Base-by-base conservation (phyloP, 139 green algal genomes). In the Auxenochlorella pyrenoidosa region DNA sequence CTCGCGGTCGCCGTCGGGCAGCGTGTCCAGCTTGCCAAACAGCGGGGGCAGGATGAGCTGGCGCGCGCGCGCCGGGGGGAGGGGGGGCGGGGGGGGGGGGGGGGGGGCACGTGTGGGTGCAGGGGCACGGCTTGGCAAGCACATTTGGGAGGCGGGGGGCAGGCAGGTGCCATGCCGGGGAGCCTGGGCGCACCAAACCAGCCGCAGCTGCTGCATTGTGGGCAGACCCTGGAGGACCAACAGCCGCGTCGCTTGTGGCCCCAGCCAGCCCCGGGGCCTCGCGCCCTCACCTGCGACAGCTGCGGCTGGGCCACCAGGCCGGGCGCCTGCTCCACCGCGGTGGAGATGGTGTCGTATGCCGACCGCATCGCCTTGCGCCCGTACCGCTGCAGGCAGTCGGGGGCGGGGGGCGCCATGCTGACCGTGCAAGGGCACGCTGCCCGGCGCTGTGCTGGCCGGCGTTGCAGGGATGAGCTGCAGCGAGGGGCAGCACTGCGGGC, bases 301-400 rank as follows among this genome's bases (percentile, higher is more conserved):
- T 75, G 32, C 22, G 73, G 81, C 82, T 73, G 65, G 36, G 19
- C 6, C 38, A 90, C 59, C 68, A 93, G 68, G 8, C 41, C 43
- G 40, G 73, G 51, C 40, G 28, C 60, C 66, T 70, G 82, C 24
- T 98, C 95, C 3, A 91, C 94, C 8, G 98, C 85, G 16, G 94
- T 97, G 51, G 79, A 78, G 19, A 99, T 78, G 34, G 95, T 94
- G 84, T 99, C 97, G 78, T 98, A 98, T 58, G 97, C 86, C 5
- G 95, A 93, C 54, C 94, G 92, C 81, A 98, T 88, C 87, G 98
- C 97, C 72, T 93, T 89, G 41, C 93, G 91, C 5, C 90, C 92
- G 88, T 97, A 98, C 24, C 76, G 80, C 30, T 80, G 30, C 3
- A 93, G 32, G 1, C 2, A 60, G 40, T 40, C 38, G 38, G 41